Evolutionary conservation across 1,284 basidiomycete genomes (phyloP).

Genomic region (Ceratorhiza oryzae-sativae): DNA sequence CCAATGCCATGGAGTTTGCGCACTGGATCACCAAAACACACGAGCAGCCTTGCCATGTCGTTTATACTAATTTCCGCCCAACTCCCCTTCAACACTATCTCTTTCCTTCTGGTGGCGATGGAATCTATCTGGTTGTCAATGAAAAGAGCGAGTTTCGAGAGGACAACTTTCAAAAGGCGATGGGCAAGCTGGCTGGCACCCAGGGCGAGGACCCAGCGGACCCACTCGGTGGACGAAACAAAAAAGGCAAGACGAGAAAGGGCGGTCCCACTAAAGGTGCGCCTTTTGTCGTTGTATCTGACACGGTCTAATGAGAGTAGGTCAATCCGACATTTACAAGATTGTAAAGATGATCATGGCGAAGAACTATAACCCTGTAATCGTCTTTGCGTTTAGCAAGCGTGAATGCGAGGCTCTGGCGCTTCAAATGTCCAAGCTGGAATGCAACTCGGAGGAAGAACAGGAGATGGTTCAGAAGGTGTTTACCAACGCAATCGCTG

Average conservation of each 20-base stretch:
- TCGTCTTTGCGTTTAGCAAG: slow-evolving; percentile 98
- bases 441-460: slow-evolving; percentile 95
- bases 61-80: slow-evolving; percentile 98
- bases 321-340: slow-evolving; percentile 95
- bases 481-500: slow-evolving; percentile 94
- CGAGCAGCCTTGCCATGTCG: slow-evolving; percentile 98
- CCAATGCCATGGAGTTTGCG: slow-evolving; percentile 99
- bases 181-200: slow-evolving; percentile 87
- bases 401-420: slow-evolving; percentile 96
- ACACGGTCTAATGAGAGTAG: slow-evolving; percentile 52
- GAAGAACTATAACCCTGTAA: slow-evolving; percentile 98
- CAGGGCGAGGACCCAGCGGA: slow-evolving; percentile 95
- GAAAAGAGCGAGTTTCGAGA: slow-evolving; percentile 97
- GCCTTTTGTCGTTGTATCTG: slow-evolving; percentile 41
- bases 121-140: slow-evolving; percentile 97
- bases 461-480: slow-evolving; percentile 88
- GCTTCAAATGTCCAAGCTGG: slow-evolving; percentile 90
- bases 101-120: slow-evolving; percentile 95
- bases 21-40: slow-evolving; percentile 99
- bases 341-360: slow-evolving; percentile 99
- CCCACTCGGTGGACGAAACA: slow-evolving; percentile 79
- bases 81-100: slow-evolving; percentile 98
- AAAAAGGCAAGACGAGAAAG: slow-evolving; percentile 89
- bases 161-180: slow-evolving; percentile 97
- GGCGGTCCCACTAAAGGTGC: slow-evolving; percentile 90